Evolutionary conservation across 768 basidiomycete species (phyloP), one percentile per base, ranked within the genome.

Genomic region (Termitomyces sp.): DNA sequence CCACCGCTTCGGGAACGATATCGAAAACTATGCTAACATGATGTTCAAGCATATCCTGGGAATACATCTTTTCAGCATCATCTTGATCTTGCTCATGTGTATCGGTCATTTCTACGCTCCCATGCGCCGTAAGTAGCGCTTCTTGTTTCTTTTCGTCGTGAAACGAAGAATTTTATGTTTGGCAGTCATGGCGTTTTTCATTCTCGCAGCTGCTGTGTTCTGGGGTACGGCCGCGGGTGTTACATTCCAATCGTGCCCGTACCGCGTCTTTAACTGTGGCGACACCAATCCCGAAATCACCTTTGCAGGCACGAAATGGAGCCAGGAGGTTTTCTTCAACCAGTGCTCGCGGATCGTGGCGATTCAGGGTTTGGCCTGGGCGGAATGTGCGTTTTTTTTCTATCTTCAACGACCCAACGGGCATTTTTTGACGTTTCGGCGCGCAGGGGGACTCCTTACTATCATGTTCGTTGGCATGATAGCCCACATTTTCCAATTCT

Each of bases 11-110:
- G 62, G 62, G 1, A 63, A 63, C 22, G 30, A 49, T 18, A 42
- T 55, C 12, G 49, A 27, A 16, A 52, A 60, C 20, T 63, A 63
- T n/a, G 62, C 49, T 11, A 63, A 58, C 48, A 58, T 51, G 57
- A 58, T 58, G 59, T 63, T 58, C 31, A 60, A 63, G 34, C 62
- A 63, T 31, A 52, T 58, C 36, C 59, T 63, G 24, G 62, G 62
- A 22, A 20, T 63, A 15, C 42, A 54, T 5, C 56, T 63, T 22
- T 63, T 60, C 45, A 54, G 31, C 48, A 33, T 60, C 12, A 50
- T 63, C 48, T 16, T 58, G 15, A 46, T 50, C 27, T 60, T 58
- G 24, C 47, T 63, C 6, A 58, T 63, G 56, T 60, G 47, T 31
- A 58, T 63, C 3, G 62, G 62, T 6, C 62, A 63, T 22, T 47